A percentile compares a stretch with the other conserved stretches of the same genome.
These are phyloP conservation scores for Knoxdaviesia proteae DNA, from an alignment of 2,329 filamentous ascomycete genomes.

Conservation along the genomic window DNA sequence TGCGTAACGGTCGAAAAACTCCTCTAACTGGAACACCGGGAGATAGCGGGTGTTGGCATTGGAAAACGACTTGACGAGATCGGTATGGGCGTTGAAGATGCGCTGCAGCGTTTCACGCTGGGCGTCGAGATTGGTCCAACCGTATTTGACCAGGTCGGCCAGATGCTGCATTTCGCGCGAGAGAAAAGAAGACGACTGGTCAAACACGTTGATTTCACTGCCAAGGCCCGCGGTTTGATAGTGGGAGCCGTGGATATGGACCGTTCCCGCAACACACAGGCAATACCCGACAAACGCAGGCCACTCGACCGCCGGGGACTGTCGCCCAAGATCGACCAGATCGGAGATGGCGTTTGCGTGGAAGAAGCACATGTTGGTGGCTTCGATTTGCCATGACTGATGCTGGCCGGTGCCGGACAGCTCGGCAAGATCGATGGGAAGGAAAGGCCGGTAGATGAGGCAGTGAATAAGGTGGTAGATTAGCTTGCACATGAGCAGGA, in stretches of 20 bases:
- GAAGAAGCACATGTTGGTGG: constrained; percentile 67
- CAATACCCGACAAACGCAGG: constrained; percentile 74
- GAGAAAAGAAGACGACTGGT: constrained; percentile 44
- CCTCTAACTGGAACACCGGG: constrained; percentile 65
- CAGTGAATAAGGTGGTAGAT: constrained; percentile 78
- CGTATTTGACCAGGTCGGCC: constrained; percentile 45
- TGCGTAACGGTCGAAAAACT: constrained; percentile 67
- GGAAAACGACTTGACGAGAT: constrained; percentile 54
- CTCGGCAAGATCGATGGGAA: constrained; percentile 67
- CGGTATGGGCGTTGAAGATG: constrained; percentile 59
- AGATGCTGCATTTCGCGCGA: constrained; percentile 64
- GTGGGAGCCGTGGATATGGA: constrained; percentile 70
- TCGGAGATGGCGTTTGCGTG: constrained; percentile 79
- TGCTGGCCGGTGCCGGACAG: constrained; percentile 63
- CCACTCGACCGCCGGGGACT: constrained; percentile 59
- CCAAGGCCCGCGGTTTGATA: constrained; percentile 36
- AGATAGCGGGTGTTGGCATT: constrained; percentile 49
- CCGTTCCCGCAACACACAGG: constrained; percentile 67
- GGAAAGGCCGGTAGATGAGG: constrained; percentile 67
- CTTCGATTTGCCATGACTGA: constrained; percentile 83
- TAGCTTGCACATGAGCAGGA: constrained; percentile 63
- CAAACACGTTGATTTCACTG: constrained; percentile 39
- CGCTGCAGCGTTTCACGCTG: constrained; percentile 60
- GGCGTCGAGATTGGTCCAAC: constrained; percentile 61
- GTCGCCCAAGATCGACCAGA: constrained; percentile 57